Conservation (phyloP, 1,139 yeast genomes). For the Pichia inconspicua region DNA sequence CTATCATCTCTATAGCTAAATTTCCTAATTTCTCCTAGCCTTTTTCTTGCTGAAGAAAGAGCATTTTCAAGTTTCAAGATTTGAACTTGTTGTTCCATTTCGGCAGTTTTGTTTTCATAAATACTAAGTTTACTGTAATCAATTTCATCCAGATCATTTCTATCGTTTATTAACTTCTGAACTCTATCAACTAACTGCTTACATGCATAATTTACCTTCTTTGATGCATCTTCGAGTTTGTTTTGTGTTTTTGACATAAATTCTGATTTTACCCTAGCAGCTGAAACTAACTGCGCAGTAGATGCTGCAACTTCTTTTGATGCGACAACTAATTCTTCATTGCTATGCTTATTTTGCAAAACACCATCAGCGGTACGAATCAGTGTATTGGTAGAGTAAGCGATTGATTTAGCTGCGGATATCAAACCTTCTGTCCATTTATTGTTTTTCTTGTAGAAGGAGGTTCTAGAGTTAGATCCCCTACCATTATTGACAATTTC, state of each 20-base stretch:
- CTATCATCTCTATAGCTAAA: slow-evolving; percentile 60
- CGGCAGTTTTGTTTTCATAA: slow-evolving; percentile 78
- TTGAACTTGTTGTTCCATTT: slow-evolving; percentile 93
- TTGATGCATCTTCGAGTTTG: slow-evolving; percentile 60
- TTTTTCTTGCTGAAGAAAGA: slow-evolving; percentile 63
- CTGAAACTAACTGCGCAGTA: slow-evolving; percentile 88
- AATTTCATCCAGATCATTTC: slow-evolving; percentile 33
- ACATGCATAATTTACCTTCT: slow-evolving; percentile 68
- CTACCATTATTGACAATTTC: slow-evolving; percentile 73
- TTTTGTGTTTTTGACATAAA: slow-evolving; percentile 75
- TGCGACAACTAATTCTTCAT: slow-evolving; percentile 82
- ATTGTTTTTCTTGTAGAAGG: slow-evolving; percentile 79
- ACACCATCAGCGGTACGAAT: slow-evolving; percentile 87
- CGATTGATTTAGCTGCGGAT: slow-evolving; percentile 86
- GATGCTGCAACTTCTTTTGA: slow-evolving; percentile 91
- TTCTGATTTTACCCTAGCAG: slow-evolving; percentile 80
- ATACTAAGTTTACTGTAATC: slow-evolving; percentile 67
- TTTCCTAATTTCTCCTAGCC: slow-evolving; percentile 79
- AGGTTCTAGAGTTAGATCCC: slow-evolving; percentile 61
- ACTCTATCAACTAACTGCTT: slow-evolving; percentile 63
- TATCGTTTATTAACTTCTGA: slow-evolving; percentile 16
- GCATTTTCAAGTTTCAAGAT: slow-evolving; percentile 77
- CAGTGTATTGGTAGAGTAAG: slow-evolving; percentile 71
- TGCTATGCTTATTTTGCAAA: slow-evolving; percentile 48
- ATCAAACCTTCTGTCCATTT: slow-evolving; percentile 94